Percentiles rank a stretch among this genome's conserved stretches.
phyloP scores from a whole-genome alignment of 1,284 basidiomycete species.

The Malassezia globosa region DNA sequence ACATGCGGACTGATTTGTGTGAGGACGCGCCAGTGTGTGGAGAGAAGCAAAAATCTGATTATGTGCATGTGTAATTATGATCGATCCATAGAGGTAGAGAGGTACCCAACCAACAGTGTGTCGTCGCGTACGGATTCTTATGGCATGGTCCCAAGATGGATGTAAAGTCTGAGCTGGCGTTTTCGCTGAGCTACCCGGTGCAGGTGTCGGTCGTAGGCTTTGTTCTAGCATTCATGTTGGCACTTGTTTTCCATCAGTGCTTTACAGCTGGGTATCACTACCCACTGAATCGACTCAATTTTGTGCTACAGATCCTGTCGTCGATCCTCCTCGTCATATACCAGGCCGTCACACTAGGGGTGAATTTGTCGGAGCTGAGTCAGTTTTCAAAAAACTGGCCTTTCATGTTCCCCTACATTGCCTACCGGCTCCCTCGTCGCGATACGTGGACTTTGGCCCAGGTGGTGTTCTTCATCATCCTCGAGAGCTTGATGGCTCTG shows the following conservation, averaged over 20 bases:
- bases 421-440: conserved; percentile 62
- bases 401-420: conserved; percentile 84
- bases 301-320: conserved; percentile 70
- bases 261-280: conserved; percentile 95
- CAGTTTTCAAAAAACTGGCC: conserved; percentile 69
- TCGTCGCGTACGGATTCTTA: no score
- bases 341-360: conserved; percentile 42
- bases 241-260: conserved; percentile 81
- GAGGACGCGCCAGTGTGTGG: no score
- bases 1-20: no score
- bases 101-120: no score
- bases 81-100: no score
- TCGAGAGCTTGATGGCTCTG: conserved; percentile 62
- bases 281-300: conserved; percentile 84
- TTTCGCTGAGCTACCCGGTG: conserved; percentile 71
- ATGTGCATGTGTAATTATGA: no score
- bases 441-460: conserved; percentile 62
- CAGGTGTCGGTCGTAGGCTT: conserved; percentile 81
- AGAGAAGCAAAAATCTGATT: no score
- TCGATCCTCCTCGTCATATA: conserved; percentile 61
- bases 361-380: conserved; percentile 59
- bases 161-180: conserved; percentile 36
- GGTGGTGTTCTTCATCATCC: conserved; percentile 69
- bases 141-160: no score
- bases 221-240: conserved; percentile 69